These are phyloP conservation scores for Pachysandra terminalis DNA, from an alignment of 164 flowering plant species.

Conservation along the genomic window DNA sequence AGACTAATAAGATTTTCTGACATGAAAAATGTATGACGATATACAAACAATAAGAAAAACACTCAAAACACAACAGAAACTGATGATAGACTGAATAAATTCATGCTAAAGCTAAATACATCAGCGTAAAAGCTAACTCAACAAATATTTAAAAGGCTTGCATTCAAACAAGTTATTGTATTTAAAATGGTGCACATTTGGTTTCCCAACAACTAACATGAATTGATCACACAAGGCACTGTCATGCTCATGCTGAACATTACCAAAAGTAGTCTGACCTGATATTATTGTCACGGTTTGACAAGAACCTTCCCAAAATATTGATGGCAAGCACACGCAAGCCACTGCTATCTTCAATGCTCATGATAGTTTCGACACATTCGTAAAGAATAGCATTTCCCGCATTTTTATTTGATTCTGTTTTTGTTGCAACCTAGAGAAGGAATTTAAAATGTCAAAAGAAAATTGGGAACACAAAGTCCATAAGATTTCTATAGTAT, in stretches of 20 bases:
- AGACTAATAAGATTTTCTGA: too few relatives aligned
- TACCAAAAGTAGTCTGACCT: slow-evolving; percentile 42
- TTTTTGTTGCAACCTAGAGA: slow-evolving; percentile 89
- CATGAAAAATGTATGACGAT: too few relatives aligned
- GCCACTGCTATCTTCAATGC: slow-evolving; percentile 95
- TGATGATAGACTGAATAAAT: too few relatives aligned
- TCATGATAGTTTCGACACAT: slow-evolving; percentile 96
- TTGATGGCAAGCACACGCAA: slow-evolving; percentile 97
- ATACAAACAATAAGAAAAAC: too few relatives aligned
- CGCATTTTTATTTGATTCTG: slow-evolving; percentile 96
- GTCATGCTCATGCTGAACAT: neutral
- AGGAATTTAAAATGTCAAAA: slow-evolving; percentile 1
- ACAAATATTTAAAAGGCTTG: too few relatives aligned
- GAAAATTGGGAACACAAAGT: neutral
- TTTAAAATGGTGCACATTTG: neutral
- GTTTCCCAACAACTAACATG: neutral
- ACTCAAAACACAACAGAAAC: too few relatives aligned
- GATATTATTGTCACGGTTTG: slow-evolving; percentile 98
- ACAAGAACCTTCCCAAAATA: slow-evolving; percentile 96
- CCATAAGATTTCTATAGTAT: too few relatives aligned
- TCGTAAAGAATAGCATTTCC: slow-evolving; percentile 98
- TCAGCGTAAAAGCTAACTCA: too few relatives aligned
- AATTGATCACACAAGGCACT: neutral
- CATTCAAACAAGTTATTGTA: too few relatives aligned
- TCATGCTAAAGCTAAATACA: too few relatives aligned